phyloP scores from a whole-genome alignment of 345 rosid species.

The Populus alba region DNA sequence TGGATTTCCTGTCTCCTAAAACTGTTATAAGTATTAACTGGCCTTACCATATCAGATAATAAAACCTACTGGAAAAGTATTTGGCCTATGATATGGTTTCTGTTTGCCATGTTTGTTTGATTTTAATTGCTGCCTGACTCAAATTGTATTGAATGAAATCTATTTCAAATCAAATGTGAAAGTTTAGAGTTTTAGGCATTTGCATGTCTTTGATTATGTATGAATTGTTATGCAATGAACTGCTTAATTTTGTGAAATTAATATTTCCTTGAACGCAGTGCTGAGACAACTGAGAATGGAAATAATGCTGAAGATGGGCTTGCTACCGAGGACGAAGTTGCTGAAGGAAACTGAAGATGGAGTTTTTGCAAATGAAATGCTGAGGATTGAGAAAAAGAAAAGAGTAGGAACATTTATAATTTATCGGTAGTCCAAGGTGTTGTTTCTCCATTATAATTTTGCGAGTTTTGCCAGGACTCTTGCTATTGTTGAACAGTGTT shows the following conservation, averaged over 20 bases:
- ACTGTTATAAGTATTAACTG: neutral
- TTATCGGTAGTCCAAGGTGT: conserved; percentile 20
- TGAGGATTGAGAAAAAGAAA: conserved; percentile 7
- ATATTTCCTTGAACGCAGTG: conserved; percentile 28
- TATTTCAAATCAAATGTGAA: neutral
- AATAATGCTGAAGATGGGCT: conserved; percentile 7
- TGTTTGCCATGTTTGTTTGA: neutral
- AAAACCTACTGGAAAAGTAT: too few species aligned
- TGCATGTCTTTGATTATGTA: neutral
- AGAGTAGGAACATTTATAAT: conserved; percentile 11
- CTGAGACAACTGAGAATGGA: conserved; percentile 25
- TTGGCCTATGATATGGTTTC: neutral
- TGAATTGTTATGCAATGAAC: neutral
- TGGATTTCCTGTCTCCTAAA: neutral
- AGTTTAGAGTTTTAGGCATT: neutral
- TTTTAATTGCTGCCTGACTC: neutral
- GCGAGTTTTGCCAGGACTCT: conserved; percentile 14
- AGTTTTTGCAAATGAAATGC: conserved; percentile 8
- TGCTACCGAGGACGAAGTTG: conserved; percentile 23
- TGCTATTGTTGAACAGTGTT: conserved; percentile 15
- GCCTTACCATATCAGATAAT: neutral
- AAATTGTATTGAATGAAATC: neutral
- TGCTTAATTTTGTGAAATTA: conserved; percentile 2
- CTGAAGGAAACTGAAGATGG: conserved; percentile 27
- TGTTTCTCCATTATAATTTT: conserved; percentile 16